These are phyloP conservation scores for Colletotrichum orbiculare DNA, from an alignment of 2,329 filamentous ascomycete genomes.

Conservation along the genomic window DNA sequence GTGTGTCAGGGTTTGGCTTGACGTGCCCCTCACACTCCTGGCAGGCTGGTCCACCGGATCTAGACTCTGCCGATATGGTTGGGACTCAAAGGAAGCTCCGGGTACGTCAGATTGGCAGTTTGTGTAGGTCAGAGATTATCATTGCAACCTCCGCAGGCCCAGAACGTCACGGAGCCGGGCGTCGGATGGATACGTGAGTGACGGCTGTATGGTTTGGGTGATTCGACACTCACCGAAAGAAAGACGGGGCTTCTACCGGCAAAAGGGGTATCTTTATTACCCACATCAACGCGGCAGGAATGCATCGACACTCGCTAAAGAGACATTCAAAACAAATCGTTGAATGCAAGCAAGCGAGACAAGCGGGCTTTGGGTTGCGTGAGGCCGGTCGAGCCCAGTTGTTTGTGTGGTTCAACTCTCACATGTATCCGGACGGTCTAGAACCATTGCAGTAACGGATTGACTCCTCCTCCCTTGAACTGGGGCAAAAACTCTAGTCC, in stretches of 20 bases:
- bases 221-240: constrained; percentile 23
- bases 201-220: background rate
- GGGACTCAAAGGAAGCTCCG: background rate
- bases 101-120: constrained; percentile 9
- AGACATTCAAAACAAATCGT: too few relatives aligned
- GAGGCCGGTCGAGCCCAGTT: background rate
- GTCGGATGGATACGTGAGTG: background rate
- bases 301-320: background rate
- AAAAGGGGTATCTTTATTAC: background rate
- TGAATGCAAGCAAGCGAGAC: constrained; percentile 5
- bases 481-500: constrained; percentile 7
- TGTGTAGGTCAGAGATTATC: background rate
- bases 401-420: constrained; percentile 5
- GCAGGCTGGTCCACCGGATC: constrained; percentile 17
- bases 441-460: constrained; percentile 28
- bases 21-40: constrained; percentile 8
- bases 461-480: constrained; percentile 16
- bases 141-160: background rate
- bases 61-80: constrained; percentile 23
- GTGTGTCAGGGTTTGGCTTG: constrained; percentile 1
- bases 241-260: constrained; percentile 8
- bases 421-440: constrained; percentile 1
- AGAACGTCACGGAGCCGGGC: constrained; percentile 17
- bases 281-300: background rate
- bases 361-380: constrained; percentile 3